phyloP scores from a whole-genome alignment of 106 monocot species.

The Apostasia ramifera region DNA sequence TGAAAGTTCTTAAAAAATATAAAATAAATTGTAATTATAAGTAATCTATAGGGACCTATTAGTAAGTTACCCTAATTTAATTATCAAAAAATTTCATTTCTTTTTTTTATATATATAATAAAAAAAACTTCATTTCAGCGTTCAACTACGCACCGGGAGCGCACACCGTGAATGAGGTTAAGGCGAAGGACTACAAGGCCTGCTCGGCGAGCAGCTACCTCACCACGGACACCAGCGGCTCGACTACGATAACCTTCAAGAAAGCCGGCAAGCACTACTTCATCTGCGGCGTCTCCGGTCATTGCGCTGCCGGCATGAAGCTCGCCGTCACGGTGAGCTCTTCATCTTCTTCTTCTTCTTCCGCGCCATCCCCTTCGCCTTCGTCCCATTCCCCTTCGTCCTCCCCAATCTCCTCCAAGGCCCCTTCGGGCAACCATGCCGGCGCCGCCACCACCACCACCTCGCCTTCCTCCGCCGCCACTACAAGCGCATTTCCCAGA shows the following conservation, averaged over 20 bases:
- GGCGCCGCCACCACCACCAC: background rate
- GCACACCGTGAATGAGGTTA: slow-evolving; percentile 33
- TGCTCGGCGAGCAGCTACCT: slow-evolving; percentile 21
- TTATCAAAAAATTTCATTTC: too few relatives aligned
- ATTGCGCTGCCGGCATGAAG: slow-evolving; percentile 37
- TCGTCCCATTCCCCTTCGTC: background rate
- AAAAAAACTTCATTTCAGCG: background rate
- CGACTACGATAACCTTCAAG: slow-evolving; percentile 18
- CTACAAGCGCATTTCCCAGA: too few relatives aligned
- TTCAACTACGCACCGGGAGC: slow-evolving; percentile 15
- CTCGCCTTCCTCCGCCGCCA: too few relatives aligned
- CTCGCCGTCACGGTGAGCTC: slow-evolving; percentile 22
- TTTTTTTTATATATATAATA: background rate
- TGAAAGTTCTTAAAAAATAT: too few relatives aligned
- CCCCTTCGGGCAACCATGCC: too few relatives aligned
- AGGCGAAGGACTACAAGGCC: slow-evolving; percentile 16
- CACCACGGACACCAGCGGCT: slow-evolving; percentile 20
- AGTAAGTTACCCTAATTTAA: too few relatives aligned
- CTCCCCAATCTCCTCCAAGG: background rate
- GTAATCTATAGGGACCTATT: too few relatives aligned
- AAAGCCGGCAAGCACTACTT: slow-evolving; percentile 20
- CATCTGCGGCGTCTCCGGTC: slow-evolving; percentile 16
- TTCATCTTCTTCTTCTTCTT: background rate
- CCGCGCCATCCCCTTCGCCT: background rate
- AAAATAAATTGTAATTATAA: too few relatives aligned